These are phyloP conservation scores for Eragrostis curvula DNA, from an alignment of 176 grass and related monocot genomes.

Conservation along the genomic window DNA sequence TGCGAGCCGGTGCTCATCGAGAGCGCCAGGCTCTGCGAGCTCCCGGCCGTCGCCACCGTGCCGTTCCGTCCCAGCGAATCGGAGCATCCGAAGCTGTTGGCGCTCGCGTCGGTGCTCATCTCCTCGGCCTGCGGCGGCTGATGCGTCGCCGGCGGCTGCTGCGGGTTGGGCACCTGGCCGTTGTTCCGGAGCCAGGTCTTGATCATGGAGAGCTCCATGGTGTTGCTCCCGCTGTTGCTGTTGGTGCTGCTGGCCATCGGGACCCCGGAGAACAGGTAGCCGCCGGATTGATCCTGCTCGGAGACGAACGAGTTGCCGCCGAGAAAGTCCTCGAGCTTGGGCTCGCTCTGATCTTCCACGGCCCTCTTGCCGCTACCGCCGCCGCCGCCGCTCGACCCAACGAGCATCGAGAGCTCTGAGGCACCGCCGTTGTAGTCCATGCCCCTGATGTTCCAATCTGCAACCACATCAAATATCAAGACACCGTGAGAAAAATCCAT, in stretches of 20 bases:
- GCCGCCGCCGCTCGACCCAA: conserved; percentile 69
- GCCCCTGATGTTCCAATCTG: conserved; percentile 90
- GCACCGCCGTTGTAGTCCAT: conserved; percentile 68
- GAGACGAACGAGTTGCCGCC: conserved; percentile 82
- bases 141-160: background rate
- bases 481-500: conserved; percentile 6
- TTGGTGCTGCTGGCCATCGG: conserved; percentile 46
- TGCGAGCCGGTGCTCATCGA: conserved; percentile 92
- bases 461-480: conserved; percentile 51
- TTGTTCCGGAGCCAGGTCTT: conserved; percentile 93
- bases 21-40: conserved; percentile 73
- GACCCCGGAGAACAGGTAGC: conserved; percentile 63
- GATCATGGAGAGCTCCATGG: conserved; percentile 91
- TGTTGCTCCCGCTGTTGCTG: conserved; percentile 56
- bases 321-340: conserved; percentile 97
- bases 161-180: conserved; percentile 35
- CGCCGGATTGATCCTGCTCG: conserved; percentile 64
- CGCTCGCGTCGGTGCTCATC: conserved; percentile 65
- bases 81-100: conserved; percentile 56
- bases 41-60: conserved; percentile 23
- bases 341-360: conserved; percentile 57
- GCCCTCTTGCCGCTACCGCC: conserved; percentile 34
- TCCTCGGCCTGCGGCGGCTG: conserved; percentile 32
- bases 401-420: conserved; percentile 92
- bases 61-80: conserved; percentile 46